Conservation (phyloP, 1,284 basidiomycete genomes). For the Marasmius oreades region DNA sequence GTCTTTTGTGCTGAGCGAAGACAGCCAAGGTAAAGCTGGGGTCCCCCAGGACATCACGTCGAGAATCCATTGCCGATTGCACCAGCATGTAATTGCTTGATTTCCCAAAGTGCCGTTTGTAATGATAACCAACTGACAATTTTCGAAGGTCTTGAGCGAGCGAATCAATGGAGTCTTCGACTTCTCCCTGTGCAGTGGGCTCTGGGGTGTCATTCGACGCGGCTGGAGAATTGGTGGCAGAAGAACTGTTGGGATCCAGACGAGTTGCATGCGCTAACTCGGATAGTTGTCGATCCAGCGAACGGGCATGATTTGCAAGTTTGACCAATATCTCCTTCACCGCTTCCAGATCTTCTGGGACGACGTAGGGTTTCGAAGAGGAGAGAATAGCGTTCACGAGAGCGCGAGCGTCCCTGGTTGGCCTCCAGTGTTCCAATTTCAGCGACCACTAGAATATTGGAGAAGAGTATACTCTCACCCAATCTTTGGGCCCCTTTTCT, state of each 20-base stretch:
- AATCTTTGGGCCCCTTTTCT: neutral
- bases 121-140: neutral
- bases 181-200: neutral
- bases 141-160: neutral
- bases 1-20: neutral
- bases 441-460: too few relatives aligned
- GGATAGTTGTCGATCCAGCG: slow-evolving; percentile 2
- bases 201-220: neutral
- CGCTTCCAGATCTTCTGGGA: slow-evolving; percentile 9
- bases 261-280: neutral
- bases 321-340: slow-evolving; percentile 6
- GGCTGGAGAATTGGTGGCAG: neutral
- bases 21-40: neutral
- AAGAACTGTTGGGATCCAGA: neutral
- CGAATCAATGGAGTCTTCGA: neutral
- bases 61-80: slow-evolving; percentile 6
- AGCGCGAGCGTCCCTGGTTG: neutral
- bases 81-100: slow-evolving; percentile 8
- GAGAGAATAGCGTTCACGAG: slow-evolving; percentile 8
- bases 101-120: slow-evolving; percentile 2
- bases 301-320: slow-evolving; percentile 7
- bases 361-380: slow-evolving; percentile 3
- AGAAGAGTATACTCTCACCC: neutral
- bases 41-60: neutral
- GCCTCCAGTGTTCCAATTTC: too few relatives aligned